A percentile compares a stretch with the other conserved stretches of the same genome.
Evolutionary conservation across 768 basidiomycete genomes (phyloP).

Genomic region (Kondoa subrosea): DNA sequence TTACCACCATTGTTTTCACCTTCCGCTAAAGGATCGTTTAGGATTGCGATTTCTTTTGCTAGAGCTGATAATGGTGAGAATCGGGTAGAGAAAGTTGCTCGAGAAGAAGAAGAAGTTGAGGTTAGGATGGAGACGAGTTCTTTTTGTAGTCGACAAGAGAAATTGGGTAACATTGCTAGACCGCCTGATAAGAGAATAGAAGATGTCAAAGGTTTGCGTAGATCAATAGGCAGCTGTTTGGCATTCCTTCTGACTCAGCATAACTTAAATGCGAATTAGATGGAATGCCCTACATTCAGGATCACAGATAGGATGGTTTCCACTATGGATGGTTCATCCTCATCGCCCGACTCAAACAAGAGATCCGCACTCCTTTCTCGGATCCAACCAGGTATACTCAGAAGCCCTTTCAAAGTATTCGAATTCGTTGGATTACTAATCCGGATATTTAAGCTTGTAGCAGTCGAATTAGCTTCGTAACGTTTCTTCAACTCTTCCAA

Average conservation of each 20-base stretch:
- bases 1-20: constrained; percentile 43
- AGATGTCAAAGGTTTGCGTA: constrained; percentile 64
- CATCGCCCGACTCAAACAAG: constrained; percentile 73
- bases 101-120: neutral
- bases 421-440: neutral
- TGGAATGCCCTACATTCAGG: constrained; percentile 48
- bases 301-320: constrained; percentile 64
- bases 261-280: neutral
- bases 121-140: constrained; percentile 41
- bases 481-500: neutral
- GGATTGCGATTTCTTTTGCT: constrained; percentile 7
- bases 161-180: constrained; percentile 77
- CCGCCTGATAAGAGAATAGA: constrained; percentile 78
- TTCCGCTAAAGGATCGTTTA: neutral
- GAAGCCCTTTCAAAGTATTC: constrained; percentile 38
- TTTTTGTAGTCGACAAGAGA: constrained; percentile 68
- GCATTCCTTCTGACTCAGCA: constrained; percentile 15
- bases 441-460: constrained; percentile 14
- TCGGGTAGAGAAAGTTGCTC: neutral
- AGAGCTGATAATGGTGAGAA: neutral
- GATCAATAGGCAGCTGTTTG: constrained; percentile 65
- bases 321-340: constrained; percentile 68
- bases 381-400: constrained; percentile 87
- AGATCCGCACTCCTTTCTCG: constrained; percentile 80
- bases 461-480: constrained; percentile 6